Evolutionary conservation across 306 rosid genomes (phyloP).

Genomic region (Gleditsia sinensis): DNA sequence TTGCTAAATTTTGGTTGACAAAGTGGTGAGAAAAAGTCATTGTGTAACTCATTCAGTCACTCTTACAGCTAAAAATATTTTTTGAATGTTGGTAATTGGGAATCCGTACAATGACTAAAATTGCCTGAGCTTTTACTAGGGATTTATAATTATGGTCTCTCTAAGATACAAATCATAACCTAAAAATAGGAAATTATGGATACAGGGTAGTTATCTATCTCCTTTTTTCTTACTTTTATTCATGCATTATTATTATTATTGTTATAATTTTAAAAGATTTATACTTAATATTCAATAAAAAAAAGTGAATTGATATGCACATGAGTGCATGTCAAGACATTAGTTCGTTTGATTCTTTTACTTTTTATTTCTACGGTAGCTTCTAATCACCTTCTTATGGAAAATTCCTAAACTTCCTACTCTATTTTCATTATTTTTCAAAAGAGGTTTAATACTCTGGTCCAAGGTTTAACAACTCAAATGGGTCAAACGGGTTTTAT

Average conservation of each 20-base stretch:
- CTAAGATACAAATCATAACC: neutral
- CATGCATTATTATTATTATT: neutral
- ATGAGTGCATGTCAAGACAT: neutral
- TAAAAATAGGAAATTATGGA: neutral
- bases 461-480: neutral
- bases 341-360: neutral
- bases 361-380: neutral
- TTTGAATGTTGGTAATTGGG: neutral
- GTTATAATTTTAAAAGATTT: neutral
- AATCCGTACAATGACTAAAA: neutral
- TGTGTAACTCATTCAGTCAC: neutral
- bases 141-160: neutral
- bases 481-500: constrained; percentile 14
- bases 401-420: neutral
- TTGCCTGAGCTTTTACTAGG: neutral
- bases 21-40: neutral
- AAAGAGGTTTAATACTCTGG: neutral
- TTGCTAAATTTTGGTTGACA: neutral
- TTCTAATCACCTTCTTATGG: neutral
- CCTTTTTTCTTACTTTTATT: neutral
- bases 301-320: neutral
- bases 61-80: neutral
- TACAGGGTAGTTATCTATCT: neutral
- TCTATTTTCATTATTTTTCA: neutral
- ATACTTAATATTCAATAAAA: neutral